Conservation (phyloP, 2,329 filamentous ascomycete species). For the Exophiala xenobiotica region DNA sequence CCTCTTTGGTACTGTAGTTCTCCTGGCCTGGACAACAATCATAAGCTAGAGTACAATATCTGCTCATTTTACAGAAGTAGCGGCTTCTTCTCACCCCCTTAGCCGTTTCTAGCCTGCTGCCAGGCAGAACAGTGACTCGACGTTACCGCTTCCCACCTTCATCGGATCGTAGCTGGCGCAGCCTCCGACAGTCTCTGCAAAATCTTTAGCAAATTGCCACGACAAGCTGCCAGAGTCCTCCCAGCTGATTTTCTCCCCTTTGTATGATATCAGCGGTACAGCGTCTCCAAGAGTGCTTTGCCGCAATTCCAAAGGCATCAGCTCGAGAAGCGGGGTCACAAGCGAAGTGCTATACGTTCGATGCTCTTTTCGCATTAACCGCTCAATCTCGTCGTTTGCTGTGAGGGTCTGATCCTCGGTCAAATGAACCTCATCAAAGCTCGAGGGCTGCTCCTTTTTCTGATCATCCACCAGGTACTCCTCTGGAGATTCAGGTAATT, state of each 20-base stretch:
- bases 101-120: background rate
- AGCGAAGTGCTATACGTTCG: conserved; percentile 8
- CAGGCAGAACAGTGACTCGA: conserved; percentile 22
- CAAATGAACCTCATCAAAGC: background rate
- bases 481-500: conserved; percentile 71
- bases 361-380: conserved; percentile 18
- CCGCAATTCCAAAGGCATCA: background rate
- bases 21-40: too few relatives aligned
- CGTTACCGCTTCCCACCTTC: background rate
- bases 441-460: background rate
- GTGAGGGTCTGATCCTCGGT: conserved; percentile 14
- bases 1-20: background rate
- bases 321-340: conserved; percentile 14
- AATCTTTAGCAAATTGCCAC: conserved; percentile 21
- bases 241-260: conserved; percentile 13
- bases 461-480: conserved; percentile 45
- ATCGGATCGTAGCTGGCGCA: conserved; percentile 9
- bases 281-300: background rate
- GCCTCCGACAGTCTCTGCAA: conserved; percentile 17
- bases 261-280: conserved; percentile 19
- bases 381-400: conserved; percentile 23
- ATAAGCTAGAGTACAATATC: background rate
- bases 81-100: background rate
- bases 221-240: conserved; percentile 2
- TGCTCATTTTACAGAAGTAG: background rate